Base-by-base conservation (phyloP, 345 rosid species). In the Citrus trifoliata region DNA sequence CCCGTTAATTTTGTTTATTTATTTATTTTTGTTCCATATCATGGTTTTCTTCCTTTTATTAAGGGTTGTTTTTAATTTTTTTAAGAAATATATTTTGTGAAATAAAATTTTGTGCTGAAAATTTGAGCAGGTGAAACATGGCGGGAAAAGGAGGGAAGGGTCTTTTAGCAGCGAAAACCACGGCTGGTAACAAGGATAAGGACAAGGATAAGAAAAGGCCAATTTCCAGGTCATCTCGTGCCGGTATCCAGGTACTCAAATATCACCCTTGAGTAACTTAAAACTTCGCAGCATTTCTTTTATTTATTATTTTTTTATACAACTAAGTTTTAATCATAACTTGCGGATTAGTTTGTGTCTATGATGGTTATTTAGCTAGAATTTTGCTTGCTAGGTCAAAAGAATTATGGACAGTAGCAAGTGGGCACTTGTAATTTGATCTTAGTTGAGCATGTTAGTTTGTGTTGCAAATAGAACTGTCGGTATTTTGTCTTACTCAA, bases 81-180 rank as follows among this genome's bases (percentile, higher is more conserved):
- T 28, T 40, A 7, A 38, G 5, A 10, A n/a, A 16, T 66, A 33
- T 22, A 22, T 16, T 51, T 42, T 4, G 18, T 51, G 56, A 66
- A 32, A 2, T 48, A 55, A 10, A 10, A 53, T n/a, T 65, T 12
- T 59, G 0, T 5, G 18, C 14, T 30, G 8, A 2, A 37, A 40
- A 30, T 25, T 62, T 48, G 28, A 37, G 30, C 51, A 70, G 68
- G 86, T 68, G 75, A 63, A 83, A 76, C 35, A 93, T 95, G 98
- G 98, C 94, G 55, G 98, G 98, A 25, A 95, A 95, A 82, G 98
- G 98, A 30, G 98, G 98, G 9, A 93, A 93, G 67, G 95, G 97
- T 2, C 97, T 93, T 56, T 70, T 90, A 62, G 93, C 95, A 5
- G 85, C 92, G 8, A 95, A 95, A 83, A 95, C 98, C 37, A 89